Base-by-base conservation (phyloP, 2,329 filamentous ascomycete species). In the Lasiodiplodia sp. region DNA sequence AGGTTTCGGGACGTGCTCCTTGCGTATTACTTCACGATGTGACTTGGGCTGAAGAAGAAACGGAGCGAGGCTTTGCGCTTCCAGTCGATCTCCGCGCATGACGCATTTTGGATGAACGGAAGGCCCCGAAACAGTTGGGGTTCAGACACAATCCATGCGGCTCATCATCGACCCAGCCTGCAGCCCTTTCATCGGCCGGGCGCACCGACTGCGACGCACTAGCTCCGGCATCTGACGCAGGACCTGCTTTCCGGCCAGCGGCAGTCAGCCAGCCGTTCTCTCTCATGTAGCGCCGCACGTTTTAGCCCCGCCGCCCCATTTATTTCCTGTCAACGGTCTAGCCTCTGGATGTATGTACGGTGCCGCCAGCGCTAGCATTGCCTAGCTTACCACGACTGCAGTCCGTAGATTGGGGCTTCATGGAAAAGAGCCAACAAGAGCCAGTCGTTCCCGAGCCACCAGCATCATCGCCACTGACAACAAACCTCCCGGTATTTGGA, bases 1-100 rank as follows among this genome's bases (percentile, higher is more conserved):
- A 44, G 5, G 44, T 49, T 51, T 51, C 58, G 40, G 16, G 58
- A 49, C 21, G 55, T 34, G 58, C 21, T 44, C 34, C 37, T 47
- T 34, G 31, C 31, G 31, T 34, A 34, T 34, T 34, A 34, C 31
- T 34, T 34, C 31, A 34, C 31, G 31, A 34, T 23, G 60, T 63
- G 47, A 64, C 60, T 64, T 28, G 40, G n/a, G 58, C 58, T 63
- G 58, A 37, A 23, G 58, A 47, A 63, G 58, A 51, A 37, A 63
- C 58, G 49, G 58, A 47, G 37, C 14, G 40, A 21, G 38, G 57
- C 37, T 18, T 49, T 62, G 31, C 55, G 57, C 37, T 62, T 49
- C 44, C 44, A 47, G 38, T 49, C 28, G 21, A 62, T 62, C 40
- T 62, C 57, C 31, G 57, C 56, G 37, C 38, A 38, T 40, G 57